Base-by-base conservation (phyloP, 2,329 filamentous ascomycete species). In the Cercospora beticola region DNA sequence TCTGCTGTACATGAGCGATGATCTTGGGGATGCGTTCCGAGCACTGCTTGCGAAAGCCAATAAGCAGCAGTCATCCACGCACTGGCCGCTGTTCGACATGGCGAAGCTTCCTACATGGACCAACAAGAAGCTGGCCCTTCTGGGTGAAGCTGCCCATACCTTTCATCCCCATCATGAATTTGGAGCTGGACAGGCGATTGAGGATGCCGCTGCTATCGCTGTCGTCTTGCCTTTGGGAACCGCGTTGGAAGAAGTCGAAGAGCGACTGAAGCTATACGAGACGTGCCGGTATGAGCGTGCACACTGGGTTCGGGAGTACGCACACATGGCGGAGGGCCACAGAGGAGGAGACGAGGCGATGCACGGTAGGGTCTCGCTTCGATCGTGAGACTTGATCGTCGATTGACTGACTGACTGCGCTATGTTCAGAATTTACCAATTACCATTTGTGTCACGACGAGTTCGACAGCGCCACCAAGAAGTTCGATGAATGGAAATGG, bases 61-160 rank as follows among this genome's bases (percentile, higher is more conserved):
- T 5, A 74, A 76, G 71, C 74, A 60, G 43, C 74, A 60, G 46
- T 74, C 73, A 60, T 73, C 89, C 21, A 87, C 85, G 65, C 79
- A 87, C 0, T 90, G 87, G 87, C 84, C 83, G 23, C 77, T 90
- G 1, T 75, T 89, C 4, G 89, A 92, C 70, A 89, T 90, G 86
- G 83, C 86, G 4, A 78, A 82, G 0, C 76, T 91, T 16, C 82
- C 84, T 0, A 82, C 78, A 0, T 92, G 88, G 85, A 80, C 82
- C 0, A 83, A 85, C 2, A 85, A 78, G 0, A 83, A 81, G 5
- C 75, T 90, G 18, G 87, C 83, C 0, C 76, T 91, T 0, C 77
- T 92, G 0, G 89, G 90, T 0, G 89, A 92, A 74, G 88, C 89
- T 0, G 89, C 88, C 0, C 89, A 92, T 75, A 88, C 89, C 0